Base-by-base conservation (phyloP, 2,329 filamentous ascomycete genomes). In the Talaromyces marneffei region DNA sequence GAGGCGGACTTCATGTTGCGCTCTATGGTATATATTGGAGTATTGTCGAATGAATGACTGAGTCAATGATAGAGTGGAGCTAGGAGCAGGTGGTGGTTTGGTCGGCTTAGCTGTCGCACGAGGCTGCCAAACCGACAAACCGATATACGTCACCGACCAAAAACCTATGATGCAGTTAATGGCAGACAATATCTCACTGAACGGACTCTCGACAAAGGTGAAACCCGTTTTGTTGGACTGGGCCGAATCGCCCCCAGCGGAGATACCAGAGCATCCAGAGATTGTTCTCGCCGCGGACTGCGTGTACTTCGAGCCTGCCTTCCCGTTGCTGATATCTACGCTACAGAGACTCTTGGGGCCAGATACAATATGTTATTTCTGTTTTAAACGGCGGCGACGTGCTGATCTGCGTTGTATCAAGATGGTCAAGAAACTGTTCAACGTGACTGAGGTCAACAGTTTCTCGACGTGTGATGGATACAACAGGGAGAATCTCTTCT, bases 251-350 rank as follows among this genome's bases (percentile, higher is more conserved):
- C 77, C 63, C 59, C 75, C 62, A 58, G 67, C 60, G 64, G 79
- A 56, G 35, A 72, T 78, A 35, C 75, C 74, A 23, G 58, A 65
- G 80, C 59, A 79, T 81, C 91, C 92, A 18, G 86, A 92, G 69
- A 81, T 96, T 60, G 87, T 99, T 60, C 83, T 97, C n/a, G 94
- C 94, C 3, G 93, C 92, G 42, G 94, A 97, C 75, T 97, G 93
- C 76, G 92, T 96, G 54, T 99, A 97, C 79, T 96, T 96, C 74
- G 94, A 97, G 75, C 92, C 93, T 2, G 91, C 94, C 1, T 97
- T 97, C 71, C 92, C 93, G 31, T 80, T 97, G 35, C 82, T 99
- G 52, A 83, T 94, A 70, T 79, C 86, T 65, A 97, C 93, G 5
- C 78, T 97, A 66, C 80, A 84, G 62, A 86, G 90, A 65, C 80